These are phyloP conservation scores for Anisodus acutangulus DNA, from an alignment of 257 asterid genomes.

Conservation along the genomic window DNA sequence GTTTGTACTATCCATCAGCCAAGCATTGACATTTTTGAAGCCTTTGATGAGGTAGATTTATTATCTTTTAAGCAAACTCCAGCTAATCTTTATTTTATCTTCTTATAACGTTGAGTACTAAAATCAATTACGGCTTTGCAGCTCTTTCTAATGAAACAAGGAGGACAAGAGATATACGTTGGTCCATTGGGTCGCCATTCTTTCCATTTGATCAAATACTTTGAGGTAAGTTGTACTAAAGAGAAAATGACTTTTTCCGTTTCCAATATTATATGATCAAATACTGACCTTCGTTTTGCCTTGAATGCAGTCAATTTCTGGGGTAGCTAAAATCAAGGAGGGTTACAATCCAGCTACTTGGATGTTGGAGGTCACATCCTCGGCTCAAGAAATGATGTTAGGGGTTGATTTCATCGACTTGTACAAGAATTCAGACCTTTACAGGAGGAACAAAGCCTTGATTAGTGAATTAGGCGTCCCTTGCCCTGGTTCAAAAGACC, in stretches of 20 bases:
- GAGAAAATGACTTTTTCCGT: background rate
- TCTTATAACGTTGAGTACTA: background rate
- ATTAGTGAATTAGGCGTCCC: conserved; percentile 55
- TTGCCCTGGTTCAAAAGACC: conserved; percentile 46
- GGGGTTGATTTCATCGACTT: conserved; percentile 50
- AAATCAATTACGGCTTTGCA: conserved; percentile 31
- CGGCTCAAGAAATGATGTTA: conserved; percentile 48
- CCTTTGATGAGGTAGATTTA: conserved; percentile 61
- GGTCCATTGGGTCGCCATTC: conserved; percentile 71
- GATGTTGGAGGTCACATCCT: conserved; percentile 66
- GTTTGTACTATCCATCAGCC: conserved; percentile 84
- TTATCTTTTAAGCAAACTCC: background rate
- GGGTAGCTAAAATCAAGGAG: conserved; percentile 55
- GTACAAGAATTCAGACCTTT: conserved; percentile 54
- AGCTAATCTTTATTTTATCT: background rate
- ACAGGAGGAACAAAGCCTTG: conserved; percentile 58
- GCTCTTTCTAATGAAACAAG: conserved; percentile 65
- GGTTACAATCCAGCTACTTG: conserved; percentile 74
- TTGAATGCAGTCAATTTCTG: conserved; percentile 44
- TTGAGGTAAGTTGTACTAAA: conserved; percentile 48
- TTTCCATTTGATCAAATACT: conserved; percentile 53
- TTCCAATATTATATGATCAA: background rate
- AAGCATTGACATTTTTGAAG: conserved; percentile 70
- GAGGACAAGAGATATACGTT: conserved; percentile 72
- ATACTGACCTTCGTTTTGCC: background rate